Base-by-base conservation (phyloP, 169 alveolate genomes). In the Plasmodium gaboni region DNA sequence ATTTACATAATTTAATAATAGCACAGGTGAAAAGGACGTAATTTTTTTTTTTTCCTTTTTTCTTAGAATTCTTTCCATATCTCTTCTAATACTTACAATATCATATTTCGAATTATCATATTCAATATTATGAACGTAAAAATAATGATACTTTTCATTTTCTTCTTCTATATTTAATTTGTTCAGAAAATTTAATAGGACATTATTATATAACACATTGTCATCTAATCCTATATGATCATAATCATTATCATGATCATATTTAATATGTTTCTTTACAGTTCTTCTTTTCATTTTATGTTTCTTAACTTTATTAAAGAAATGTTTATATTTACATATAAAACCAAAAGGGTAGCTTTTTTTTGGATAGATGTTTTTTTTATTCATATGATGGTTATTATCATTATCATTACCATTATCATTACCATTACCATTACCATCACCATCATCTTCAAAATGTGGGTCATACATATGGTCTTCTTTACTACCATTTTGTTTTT, bases 91-190 rank as follows among this genome's bases (percentile, higher is more conserved):
- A 42, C 53, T 72, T 24, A 64, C 78, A 42, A 78, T 59, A 22
- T 78, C 89, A 44, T 78, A 78, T 15, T 70, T 69, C 26, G 22
- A 48, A 10, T 42, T 48, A 48, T 78, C 89, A 65, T 78, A 78
- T 7, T 44, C 68, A 1, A 78, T 55, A 50, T 50, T 65, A 69
- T 78, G 48, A 2, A 78, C 68, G 17, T 78, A 64, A 53, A 64
- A 78, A 78, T 78, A 78, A 59, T 78, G 28, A 69, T 78, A 78
- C 28, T 32, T 78, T 24, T 63, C 65, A 42, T 65, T 63, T 13
- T 78, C 89, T 38, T 44, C 51, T 55, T 55, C 17, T 1, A 42
- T n/a, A n/a, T 64, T 50, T 50, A 4, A 13, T 65, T 51, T 78
- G 24, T 9, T 1, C 24, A 78, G 26, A 42, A 55, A 55, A 57